A percentile compares a stretch with the other conserved stretches of the same genome.
Conservation (phyloP, 805 yeast genomes). For the Cyberlindnera sargentensis region DNA sequence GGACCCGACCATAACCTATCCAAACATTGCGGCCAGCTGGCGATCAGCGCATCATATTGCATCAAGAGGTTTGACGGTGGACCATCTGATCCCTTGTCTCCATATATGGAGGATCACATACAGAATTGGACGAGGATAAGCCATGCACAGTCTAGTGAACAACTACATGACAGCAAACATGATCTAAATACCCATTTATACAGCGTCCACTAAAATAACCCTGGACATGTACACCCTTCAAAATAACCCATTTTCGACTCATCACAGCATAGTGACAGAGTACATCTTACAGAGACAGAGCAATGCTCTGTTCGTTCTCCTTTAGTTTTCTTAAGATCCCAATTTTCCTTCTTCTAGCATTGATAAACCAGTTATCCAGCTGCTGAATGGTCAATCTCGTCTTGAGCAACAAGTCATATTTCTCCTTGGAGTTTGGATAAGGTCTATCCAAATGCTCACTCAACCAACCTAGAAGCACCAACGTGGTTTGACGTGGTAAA, state of each 20-base stretch:
- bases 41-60: too few relatives aligned
- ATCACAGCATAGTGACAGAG: neutral
- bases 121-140: too few relatives aligned
- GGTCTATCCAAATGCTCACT: conserved; percentile 71
- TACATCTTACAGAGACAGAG: conserved; percentile 16
- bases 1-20: too few relatives aligned
- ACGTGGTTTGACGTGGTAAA: conserved; percentile 72
- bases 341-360: conserved; percentile 74
- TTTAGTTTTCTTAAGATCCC: conserved; percentile 19
- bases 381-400: conserved; percentile 80
- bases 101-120: too few relatives aligned
- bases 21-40: too few relatives aligned
- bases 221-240: too few relatives aligned
- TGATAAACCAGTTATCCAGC: conserved; percentile 81
- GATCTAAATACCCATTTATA: neutral
- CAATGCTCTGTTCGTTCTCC: conserved; percentile 21
- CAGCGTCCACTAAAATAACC: too few relatives aligned
- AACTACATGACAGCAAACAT: neutral
- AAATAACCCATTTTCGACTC: too few relatives aligned
- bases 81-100: too few relatives aligned
- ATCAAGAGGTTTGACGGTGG: too few relatives aligned
- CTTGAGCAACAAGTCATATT: conserved; percentile 55
- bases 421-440: conserved; percentile 76
- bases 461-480: conserved; percentile 65
- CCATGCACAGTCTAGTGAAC: too few relatives aligned